phyloP scores from a whole-genome alignment of 2,329 filamentous ascomycete species.

The Ceratocystis variospora region DNA sequence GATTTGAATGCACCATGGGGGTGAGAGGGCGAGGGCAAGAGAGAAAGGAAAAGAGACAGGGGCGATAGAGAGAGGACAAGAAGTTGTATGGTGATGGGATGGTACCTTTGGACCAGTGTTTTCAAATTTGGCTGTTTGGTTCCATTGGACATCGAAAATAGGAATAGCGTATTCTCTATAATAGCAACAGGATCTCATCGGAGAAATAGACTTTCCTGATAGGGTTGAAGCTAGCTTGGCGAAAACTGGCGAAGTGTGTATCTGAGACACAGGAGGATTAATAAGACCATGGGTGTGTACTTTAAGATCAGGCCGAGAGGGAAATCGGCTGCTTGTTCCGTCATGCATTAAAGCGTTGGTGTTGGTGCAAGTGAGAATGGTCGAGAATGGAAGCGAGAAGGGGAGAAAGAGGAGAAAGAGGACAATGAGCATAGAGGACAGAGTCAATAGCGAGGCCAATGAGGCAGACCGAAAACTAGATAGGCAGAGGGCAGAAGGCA shows the following conservation, averaged over 20 bases:
- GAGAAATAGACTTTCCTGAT: constrained; percentile 1
- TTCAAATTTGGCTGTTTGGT: neutral
- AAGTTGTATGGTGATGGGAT: constrained; percentile 1
- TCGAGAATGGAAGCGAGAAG: neutral
- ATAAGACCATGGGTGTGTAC: neutral
- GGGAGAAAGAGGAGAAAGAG: neutral
- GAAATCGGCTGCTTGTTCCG: constrained; percentile 1
- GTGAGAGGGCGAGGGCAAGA: neutral
- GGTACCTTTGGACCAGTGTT: neutral
- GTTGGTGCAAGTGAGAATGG: too few relatives aligned
- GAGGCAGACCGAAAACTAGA: too few relatives aligned
- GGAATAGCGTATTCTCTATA: constrained; percentile 1
- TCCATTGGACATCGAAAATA: neutral
- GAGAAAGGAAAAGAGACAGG: too few relatives aligned
- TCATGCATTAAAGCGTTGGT: neutral
- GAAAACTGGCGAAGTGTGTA: constrained; percentile 5
- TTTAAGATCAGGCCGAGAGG: constrained; percentile 2
- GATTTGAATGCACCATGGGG: neutral
- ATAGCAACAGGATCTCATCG: constrained; percentile 4
- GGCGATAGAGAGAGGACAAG: neutral
- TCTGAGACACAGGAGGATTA: constrained; percentile 8
- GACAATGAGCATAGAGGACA: too few relatives aligned
- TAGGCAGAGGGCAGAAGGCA: too few relatives aligned
- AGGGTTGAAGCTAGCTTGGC: constrained; percentile 2
- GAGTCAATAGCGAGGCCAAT: too few relatives aligned